A percentile compares a stretch with the other conserved stretches of the same genome.
Evolutionary conservation across 768 basidiomycete genomes (phyloP).

Genomic region (Coprinopsis sp.): DNA sequence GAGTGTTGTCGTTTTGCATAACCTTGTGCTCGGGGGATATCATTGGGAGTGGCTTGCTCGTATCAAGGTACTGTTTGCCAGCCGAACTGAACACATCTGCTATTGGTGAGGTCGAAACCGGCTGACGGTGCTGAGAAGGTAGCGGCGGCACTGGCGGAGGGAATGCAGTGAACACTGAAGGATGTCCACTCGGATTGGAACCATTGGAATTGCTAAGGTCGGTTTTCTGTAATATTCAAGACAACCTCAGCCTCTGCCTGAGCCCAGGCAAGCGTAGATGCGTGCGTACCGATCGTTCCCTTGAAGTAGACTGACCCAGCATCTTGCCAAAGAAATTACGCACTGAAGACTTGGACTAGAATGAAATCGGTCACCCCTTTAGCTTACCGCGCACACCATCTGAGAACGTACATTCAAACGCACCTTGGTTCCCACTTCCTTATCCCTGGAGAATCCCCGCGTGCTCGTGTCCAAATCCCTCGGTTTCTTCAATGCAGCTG

Average conservation of each 20-base stretch:
- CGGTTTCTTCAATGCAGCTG: slow-evolving; percentile 1
- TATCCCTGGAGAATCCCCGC: slow-evolving; percentile 10
- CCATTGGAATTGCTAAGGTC: slow-evolving; percentile 34
- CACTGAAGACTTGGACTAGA: slow-evolving; percentile 59
- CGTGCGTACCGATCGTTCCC: slow-evolving; percentile 62
- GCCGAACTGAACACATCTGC: slow-evolving; percentile 45
- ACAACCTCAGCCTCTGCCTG: slow-evolving; percentile 16
- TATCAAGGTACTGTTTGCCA: slow-evolving; percentile 28
- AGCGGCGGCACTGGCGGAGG: slow-evolving; percentile 50
- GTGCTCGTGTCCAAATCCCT: slow-evolving; percentile 9
- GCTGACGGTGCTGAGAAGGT: slow-evolving; percentile 38
- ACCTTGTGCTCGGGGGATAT: slow-evolving; percentile 33
- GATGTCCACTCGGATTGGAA: slow-evolving; percentile 26
- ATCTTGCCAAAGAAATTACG: slow-evolving; percentile 77
- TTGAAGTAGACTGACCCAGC: slow-evolving; percentile 58
- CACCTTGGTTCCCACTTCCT: slow-evolving; percentile 39
- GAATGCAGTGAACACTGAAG: slow-evolving; percentile 41
- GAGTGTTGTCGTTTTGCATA: slow-evolving; percentile 36
- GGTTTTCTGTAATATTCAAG: slow-evolving; percentile 43
- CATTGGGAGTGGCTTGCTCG: slow-evolving; percentile 62
- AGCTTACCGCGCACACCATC: slow-evolving; percentile 8
- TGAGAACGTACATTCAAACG: slow-evolving; percentile 14
- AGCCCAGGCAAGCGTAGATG: slow-evolving; percentile 9
- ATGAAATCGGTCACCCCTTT: neutral
- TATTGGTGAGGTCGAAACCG: slow-evolving; percentile 42